phyloP scores from a whole-genome alignment of 2,329 filamentous ascomycete genomes.

The Verticillium longisporum region DNA sequence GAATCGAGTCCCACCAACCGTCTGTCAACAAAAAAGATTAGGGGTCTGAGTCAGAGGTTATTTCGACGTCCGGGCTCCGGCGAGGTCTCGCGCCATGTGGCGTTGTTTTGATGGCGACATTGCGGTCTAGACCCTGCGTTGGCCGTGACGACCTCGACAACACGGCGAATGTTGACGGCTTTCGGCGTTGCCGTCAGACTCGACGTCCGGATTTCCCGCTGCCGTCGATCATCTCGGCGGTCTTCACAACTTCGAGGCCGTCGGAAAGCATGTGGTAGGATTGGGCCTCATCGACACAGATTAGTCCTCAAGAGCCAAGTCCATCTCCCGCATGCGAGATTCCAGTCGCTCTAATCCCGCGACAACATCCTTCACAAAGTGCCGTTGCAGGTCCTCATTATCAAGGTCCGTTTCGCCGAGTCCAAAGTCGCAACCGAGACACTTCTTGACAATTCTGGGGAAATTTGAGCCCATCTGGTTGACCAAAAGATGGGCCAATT shows the following conservation, averaged over 20 bases:
- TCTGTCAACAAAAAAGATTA: neutral
- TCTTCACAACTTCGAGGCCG: no score
- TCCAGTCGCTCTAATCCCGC: neutral
- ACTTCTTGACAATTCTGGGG: conserved; percentile 4
- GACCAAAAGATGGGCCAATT: conserved; percentile 1
- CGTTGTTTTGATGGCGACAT: neutral
- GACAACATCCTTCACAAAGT: neutral
- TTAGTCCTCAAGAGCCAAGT: neutral
- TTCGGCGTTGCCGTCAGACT: neutral
- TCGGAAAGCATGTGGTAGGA: neutral
- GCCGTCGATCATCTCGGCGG: neutral
- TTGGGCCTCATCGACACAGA: neutral
- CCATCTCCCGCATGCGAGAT: neutral
- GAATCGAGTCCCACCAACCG: neutral
- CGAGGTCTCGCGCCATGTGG: neutral
- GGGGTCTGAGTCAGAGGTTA: neutral
- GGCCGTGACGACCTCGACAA: no score
- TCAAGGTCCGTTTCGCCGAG: conserved; percentile 5
- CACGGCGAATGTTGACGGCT: neutral
- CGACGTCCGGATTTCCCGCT: neutral
- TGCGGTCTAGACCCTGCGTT: neutral
- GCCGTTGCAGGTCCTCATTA: conserved; percentile 4
- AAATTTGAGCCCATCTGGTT: conserved; percentile 4
- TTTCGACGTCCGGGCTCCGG: neutral
- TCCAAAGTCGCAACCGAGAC: conserved; percentile 8